Base-by-base conservation (phyloP, 2,329 filamentous ascomycete genomes). In the Meredithiella fracta region DNA sequence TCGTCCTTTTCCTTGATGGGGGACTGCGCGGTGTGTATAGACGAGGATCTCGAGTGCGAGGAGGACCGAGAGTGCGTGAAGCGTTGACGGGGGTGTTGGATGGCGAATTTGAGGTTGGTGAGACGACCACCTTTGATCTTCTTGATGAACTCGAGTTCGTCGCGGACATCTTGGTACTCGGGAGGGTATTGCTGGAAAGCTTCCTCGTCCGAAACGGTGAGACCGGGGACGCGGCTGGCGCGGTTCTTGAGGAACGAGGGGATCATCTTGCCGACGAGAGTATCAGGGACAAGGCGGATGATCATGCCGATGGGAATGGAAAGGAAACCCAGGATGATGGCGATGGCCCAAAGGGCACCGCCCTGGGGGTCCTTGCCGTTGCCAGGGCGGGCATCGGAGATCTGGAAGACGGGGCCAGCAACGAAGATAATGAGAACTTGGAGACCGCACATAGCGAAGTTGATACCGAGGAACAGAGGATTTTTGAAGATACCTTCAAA, bases 401-500 rank as follows among this genome's bases (percentile, higher is more conserved):
- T 88, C 52, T 79, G 78, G 73, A 97, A 94, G 1, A 90, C 87
- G 7, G 73, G 70, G 31, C 87, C 86, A 61, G 91, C 91, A 53
- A 95, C 79, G 64, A 86, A 92, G 63, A 96, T 78, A 66, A 97
- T 97, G 68, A 96, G 77, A 25, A 92, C 73, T 66, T 97, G 91
- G 22, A 86, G 88, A 60, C 81, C 90, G 62, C 91, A 80, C 85
- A 97, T 96, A 67, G 94, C 75, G 59, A 75, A 65, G 70, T 89
- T 89, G 68, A 97, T 96, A 40, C 70, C 77, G 38, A 94, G 78
- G 72, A 97, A 97, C 75, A 94, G 94, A 70, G 77, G 85, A 67
- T 97, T 97, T 65, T 79, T 79, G 25, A 76, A 76, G 58, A 97
- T 78, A 55, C 88, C 88, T 66, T 96, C 91, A 59, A 97, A 91